Evolutionary conservation across 1,139 yeast species (phyloP).

Genomic region (Candida sp.): DNA sequence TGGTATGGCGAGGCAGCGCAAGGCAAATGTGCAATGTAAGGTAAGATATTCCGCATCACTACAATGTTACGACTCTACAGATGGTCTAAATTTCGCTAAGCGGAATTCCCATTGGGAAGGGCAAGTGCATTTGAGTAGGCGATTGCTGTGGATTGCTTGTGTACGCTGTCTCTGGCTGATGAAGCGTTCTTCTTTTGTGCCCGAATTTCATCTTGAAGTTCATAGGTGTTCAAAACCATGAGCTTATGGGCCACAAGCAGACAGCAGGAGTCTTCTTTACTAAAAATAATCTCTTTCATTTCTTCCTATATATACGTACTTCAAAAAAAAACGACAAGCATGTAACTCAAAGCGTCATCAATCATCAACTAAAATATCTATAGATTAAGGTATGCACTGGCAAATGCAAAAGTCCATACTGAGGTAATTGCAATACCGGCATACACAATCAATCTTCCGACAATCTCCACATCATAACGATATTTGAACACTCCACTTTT

Average conservation of each 20-base stretch:
- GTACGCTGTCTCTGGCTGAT: too few species aligned
- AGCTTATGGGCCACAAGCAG: not conserved
- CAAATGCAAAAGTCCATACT: constrained; percentile 45
- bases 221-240: not conserved
- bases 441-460: constrained; percentile 75
- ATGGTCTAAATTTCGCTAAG: too few species aligned
- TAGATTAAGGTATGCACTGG: constrained; percentile 18
- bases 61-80: not conserved
- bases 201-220: not conserved
- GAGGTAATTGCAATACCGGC: constrained; percentile 67
- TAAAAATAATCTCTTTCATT: too few species aligned
- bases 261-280: too few species aligned
- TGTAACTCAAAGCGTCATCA: not conserved
- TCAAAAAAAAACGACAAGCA: not conserved
- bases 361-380: constrained; percentile 1
- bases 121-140: too few species aligned
- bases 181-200: not conserved
- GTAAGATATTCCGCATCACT: not conserved
- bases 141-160: too few species aligned
- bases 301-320: not conserved
- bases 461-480: constrained; percentile 73
- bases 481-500: constrained; percentile 50
- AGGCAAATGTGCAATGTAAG: not conserved
- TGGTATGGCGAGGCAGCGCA: too few species aligned
- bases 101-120: too few species aligned